Evolutionary conservation across 1,284 basidiomycete species (phyloP), one percentile per base, ranked within the genome.

Genomic region (Papiliotrema fonsecae): DNA sequence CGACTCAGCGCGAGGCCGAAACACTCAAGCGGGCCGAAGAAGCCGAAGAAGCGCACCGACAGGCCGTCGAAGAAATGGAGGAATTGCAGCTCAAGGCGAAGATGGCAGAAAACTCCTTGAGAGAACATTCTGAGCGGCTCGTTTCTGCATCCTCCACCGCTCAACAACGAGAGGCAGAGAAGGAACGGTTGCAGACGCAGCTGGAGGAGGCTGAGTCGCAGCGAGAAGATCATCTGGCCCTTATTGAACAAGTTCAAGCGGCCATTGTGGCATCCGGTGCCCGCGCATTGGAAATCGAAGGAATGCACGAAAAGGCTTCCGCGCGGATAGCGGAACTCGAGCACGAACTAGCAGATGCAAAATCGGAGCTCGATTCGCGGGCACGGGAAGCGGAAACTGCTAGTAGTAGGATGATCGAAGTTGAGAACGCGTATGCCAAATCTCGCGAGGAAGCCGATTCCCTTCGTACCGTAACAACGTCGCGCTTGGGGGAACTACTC

Each of bases 391-490:
- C 82, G 7, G 88, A 91, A 54, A 71, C 79, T n/a, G 77, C 84
- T 1, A 78, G 81, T 36, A 72, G 76, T 10, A 79, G 84, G 46
- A 74, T 88, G 39, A 77, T 79, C 21, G 87, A 92, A 54, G 82
- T 85, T 14, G 88, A 93, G 69, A 87, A 86, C 60, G 81, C 85
- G 10, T 92, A 88, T 85, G 81, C 87, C 26, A 87, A 87, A 68
- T 88, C 88, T 34, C 82, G 89, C 10, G 88, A 93, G 70, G 91
- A 96, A 75, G 87, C 88, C 4, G 88, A 91, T 66, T 82, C 84
- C 2, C 82, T 91, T 69, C 79, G 89, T 42, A 83, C 84, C 9
- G 76, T 92, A 39, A 92, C 89, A 2, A 89, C 87, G 0, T 84
- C 85, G 36, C 81, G 84, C 54, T 78, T 97, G 2, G 88, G 89